Evolutionary conservation across 2,329 filamentous ascomycete species (phyloP).

Genomic region (Didymella sp.): DNA sequence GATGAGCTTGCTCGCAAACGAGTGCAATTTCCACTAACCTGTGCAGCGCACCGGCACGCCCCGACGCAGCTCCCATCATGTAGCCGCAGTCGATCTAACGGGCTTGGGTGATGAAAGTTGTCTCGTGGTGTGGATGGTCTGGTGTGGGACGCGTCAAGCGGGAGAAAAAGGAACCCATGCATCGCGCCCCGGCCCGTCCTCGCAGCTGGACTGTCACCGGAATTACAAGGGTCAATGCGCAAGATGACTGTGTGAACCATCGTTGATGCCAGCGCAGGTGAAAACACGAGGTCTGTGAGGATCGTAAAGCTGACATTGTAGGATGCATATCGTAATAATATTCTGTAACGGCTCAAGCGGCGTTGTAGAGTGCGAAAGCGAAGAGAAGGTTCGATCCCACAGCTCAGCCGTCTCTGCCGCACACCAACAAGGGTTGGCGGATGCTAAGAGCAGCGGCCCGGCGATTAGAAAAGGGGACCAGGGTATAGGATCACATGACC

Average conservation of each 20-base stretch:
- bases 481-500: constrained; percentile 32
- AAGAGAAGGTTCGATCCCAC: constrained; percentile 13
- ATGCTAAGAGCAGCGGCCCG: constrained; percentile 32
- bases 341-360: neutral
- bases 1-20: constrained; percentile 6
- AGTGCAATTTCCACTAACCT: constrained; percentile 11
- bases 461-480: constrained; percentile 30
- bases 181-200: constrained; percentile 45
- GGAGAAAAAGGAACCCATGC: constrained; percentile 38
- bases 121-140: constrained; percentile 10
- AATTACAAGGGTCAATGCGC: constrained; percentile 34
- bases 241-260: constrained; percentile 12
- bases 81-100: constrained; percentile 29
- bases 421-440: constrained; percentile 21
- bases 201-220: constrained; percentile 41
- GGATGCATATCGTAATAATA: neutral
- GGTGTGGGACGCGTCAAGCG: constrained; percentile 36
- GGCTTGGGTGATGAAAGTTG: constrained; percentile 18
- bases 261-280: neutral
- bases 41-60: constrained; percentile 28
- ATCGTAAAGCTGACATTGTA: neutral
- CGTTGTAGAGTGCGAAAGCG: constrained; percentile 4
- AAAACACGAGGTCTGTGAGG: neutral
- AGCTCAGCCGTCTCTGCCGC: constrained; percentile 20
- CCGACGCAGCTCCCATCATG: constrained; percentile 27